phyloP scores from a whole-genome alignment of 139 green algal genomes.

The Ulvella scutata region DNA sequence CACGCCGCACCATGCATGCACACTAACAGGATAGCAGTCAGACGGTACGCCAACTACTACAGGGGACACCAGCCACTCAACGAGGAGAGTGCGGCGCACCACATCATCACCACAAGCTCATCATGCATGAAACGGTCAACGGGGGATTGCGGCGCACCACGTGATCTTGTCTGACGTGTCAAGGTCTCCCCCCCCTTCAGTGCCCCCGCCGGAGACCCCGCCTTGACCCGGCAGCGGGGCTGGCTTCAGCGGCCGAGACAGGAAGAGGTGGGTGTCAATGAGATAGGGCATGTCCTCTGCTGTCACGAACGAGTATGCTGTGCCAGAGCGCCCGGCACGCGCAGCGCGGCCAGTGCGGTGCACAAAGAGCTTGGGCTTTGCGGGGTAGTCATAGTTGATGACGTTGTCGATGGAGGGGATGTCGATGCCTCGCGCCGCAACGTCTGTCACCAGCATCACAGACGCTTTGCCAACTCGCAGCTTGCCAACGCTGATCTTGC shows the following conservation, averaged over 20 bases:
- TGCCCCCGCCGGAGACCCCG: constrained; percentile 14
- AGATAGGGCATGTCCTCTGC: constrained; percentile 74
- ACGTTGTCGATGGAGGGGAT: constrained; percentile 98
- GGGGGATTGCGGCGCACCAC: not conserved
- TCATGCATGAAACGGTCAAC: no score
- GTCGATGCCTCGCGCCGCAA: constrained; percentile 94
- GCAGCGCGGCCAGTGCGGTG: constrained; percentile 70
- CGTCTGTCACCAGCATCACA: constrained; percentile 77
- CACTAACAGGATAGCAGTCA: no score
- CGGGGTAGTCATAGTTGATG: constrained; percentile 91
- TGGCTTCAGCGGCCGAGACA: constrained; percentile 39
- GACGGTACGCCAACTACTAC: no score
- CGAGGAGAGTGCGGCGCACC: no score
- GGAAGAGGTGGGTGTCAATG: constrained; percentile 92
- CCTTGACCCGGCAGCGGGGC: constrained; percentile 20
- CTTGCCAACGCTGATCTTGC: constrained; percentile 88
- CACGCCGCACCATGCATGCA: no score
- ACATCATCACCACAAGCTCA: no score
- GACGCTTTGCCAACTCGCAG: constrained; percentile 49
- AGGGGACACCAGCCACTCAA: no score
- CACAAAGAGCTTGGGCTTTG: constrained; percentile 92
- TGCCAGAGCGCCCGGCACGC: constrained; percentile 29
- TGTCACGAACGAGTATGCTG: constrained; percentile 61
- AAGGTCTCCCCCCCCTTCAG: not conserved
- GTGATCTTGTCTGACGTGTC: not conserved